Percentiles rank a stretch among this genome's conserved stretches.
Evolutionary conservation across 2,329 filamentous ascomycete genomes (phyloP).

Genomic region (Purpureocillium lavendulum): DNA sequence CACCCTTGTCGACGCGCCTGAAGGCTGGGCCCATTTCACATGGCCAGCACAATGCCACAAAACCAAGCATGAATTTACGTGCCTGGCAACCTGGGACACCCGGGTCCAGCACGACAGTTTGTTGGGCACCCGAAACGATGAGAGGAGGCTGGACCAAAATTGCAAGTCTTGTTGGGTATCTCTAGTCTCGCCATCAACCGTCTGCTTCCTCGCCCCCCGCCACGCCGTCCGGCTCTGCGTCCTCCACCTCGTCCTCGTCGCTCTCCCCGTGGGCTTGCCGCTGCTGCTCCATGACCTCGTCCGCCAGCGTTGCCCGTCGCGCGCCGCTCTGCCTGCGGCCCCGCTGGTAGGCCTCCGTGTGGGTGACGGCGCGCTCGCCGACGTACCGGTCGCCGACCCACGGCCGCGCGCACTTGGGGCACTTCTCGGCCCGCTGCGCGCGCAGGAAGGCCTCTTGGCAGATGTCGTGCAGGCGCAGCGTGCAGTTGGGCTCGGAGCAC

Average conservation of each 20-base stretch:
- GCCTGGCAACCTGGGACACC: no score
- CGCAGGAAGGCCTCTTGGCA: conserved; percentile 70
- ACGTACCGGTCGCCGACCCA: conserved; percentile 45
- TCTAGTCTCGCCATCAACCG: background rate
- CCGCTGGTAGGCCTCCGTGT: conserved; percentile 39
- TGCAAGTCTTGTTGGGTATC: background rate
- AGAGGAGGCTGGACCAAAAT: no score
- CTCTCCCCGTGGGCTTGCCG: conserved; percentile 7
- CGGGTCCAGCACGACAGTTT: no score
- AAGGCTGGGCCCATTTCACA: no score
- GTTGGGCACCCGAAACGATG: no score
- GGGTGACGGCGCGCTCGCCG: conserved; percentile 49
- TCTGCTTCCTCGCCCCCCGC: background rate
- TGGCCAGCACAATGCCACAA: background rate
- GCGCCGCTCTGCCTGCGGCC: conserved; percentile 27
- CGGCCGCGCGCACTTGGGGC: conserved; percentile 48
- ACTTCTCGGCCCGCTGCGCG: conserved; percentile 51
- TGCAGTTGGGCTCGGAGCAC: conserved; percentile 61
- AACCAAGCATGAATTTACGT: no score
- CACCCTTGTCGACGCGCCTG: background rate
- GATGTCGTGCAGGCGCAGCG: conserved; percentile 64
- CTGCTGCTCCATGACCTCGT: conserved; percentile 23
- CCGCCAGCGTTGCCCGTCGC: conserved; percentile 23
- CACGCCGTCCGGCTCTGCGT: no score
- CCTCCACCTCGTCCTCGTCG: conserved; percentile 1